Evolutionary conservation across 768 basidiomycete species (phyloP), one percentile per base, ranked within the genome.

Genomic region (Coprinopsis marcescibilis): DNA sequence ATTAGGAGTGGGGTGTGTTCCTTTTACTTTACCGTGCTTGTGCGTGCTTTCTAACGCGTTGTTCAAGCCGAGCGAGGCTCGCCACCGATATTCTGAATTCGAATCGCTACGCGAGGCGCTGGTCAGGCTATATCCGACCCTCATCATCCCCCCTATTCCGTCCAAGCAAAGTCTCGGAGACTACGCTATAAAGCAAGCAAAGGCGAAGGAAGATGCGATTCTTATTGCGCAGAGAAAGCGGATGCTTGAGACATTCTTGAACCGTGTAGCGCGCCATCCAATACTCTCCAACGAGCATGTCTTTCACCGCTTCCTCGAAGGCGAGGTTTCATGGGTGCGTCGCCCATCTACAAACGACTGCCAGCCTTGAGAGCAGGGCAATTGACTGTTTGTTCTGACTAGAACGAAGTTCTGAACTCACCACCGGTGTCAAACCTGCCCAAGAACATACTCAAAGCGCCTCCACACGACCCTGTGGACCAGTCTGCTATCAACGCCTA

Each of bases 81-180:
- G 81, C 26, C 89, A 96, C 56, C 81, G 96, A 33, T 99, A 99
- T 65, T 98, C 95, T 2, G 93, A 98, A 63, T 99, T 99, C 65
- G 92, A 97, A 66, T 92, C 91, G 19, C 72, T 99, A 32, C 83
- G 96, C 43, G 75, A 77, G 43, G 86, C 76, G 51, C 78, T 99
- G 39, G 75, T 81, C 42, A 91, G 83, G 58, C 74, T 99, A 36
- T 96, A 99, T 62, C 96, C 96, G 0, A 96, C 94, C 7, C 69
- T 94, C 55, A 98, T 99, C 58, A 85, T 99, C 50, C 95, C 96
- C 2, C 96, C 96, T 34, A 96, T 99, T 43, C 96, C 96, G 2
- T 93, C 89, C 1, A 98, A 99, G 67, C 92, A 98, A 67, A 86
- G 87, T 1, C 73, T 99, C 30, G 81, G 90, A 6, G 96, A 98